Conservation (phyloP, 257 asterid species). For the Paulownia fortunei region DNA sequence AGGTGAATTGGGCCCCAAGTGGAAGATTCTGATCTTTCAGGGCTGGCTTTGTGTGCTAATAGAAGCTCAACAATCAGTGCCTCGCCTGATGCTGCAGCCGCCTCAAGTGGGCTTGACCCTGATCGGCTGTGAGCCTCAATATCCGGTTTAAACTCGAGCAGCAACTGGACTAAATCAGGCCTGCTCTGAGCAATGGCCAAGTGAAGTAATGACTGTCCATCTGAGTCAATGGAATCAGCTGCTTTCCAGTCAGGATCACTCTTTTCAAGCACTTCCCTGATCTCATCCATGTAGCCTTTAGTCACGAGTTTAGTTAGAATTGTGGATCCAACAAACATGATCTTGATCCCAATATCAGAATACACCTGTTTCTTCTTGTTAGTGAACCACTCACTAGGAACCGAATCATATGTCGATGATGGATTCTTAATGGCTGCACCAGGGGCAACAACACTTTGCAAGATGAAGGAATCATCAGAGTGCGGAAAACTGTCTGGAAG, state of each 20-base stretch:
- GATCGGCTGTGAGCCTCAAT: constrained; percentile 44
- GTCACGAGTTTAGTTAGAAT: constrained; percentile 51
- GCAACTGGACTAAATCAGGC: constrained; percentile 75
- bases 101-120: constrained; percentile 74
- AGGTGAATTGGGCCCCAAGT: constrained; percentile 72
- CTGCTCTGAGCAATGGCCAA: constrained; percentile 63
- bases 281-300: constrained; percentile 69
- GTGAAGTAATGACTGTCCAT: constrained; percentile 70
- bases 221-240: constrained; percentile 56
- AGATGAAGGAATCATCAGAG: constrained; percentile 58
- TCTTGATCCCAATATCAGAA: constrained; percentile 68
- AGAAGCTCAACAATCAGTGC: constrained; percentile 71
- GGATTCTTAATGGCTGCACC: constrained; percentile 62
- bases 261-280: constrained; percentile 71
- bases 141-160: constrained; percentile 71
- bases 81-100: constrained; percentile 73
- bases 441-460: constrained; percentile 83
- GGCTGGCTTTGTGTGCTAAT: constrained; percentile 56
- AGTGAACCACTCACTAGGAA: constrained; percentile 81
- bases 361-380: constrained; percentile 84
- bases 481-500: constrained; percentile 62
- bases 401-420: constrained; percentile 43
- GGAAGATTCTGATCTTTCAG: constrained; percentile 57
- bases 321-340: constrained; percentile 74
- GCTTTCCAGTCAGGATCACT: constrained; percentile 59